Percentiles rank a stretch among this genome's conserved stretches.
Conservation (phyloP, 192 early-diverging fungal genomes). For the Neocallimastix lanati region DNA sequence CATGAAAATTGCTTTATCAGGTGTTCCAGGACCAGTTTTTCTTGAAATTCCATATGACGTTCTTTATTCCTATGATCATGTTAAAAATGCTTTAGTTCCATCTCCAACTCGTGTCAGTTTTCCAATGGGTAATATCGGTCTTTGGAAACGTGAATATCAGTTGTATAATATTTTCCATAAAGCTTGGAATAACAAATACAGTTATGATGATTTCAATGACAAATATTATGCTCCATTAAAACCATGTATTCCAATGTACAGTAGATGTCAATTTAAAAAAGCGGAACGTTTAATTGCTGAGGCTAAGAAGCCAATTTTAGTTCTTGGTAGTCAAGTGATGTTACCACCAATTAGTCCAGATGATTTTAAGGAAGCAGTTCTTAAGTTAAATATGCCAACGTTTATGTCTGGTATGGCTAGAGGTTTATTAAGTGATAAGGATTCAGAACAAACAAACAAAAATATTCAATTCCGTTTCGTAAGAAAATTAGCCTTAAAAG, state of each 20-base stretch:
- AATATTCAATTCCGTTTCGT: not conserved
- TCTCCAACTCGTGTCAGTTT: not conserved
- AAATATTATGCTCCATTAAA: not conserved
- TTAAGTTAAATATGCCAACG: not conserved
- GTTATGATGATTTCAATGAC: not conserved
- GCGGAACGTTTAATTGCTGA: not conserved
- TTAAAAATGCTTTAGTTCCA: not conserved
- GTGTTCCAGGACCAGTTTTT: not conserved
- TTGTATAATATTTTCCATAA: not conserved
- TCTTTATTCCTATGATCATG: not conserved
- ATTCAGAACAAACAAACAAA: not conserved
- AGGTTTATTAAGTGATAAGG: not conserved
- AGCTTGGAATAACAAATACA: not conserved
- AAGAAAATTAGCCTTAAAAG: not conserved
- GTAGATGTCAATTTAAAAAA: not conserved
- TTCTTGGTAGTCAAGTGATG: not conserved
- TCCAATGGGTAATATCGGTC: not conserved
- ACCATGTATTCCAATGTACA: not conserved
- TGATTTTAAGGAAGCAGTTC: not conserved
- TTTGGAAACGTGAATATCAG: not conserved
- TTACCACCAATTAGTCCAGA: not conserved
- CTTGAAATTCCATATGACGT: not conserved
- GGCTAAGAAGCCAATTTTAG: not conserved
- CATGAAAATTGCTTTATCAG: not conserved
- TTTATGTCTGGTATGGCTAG: not conserved